Conservation (phyloP, 176 grass and related monocot species). For the Raddia distichophylla region DNA sequence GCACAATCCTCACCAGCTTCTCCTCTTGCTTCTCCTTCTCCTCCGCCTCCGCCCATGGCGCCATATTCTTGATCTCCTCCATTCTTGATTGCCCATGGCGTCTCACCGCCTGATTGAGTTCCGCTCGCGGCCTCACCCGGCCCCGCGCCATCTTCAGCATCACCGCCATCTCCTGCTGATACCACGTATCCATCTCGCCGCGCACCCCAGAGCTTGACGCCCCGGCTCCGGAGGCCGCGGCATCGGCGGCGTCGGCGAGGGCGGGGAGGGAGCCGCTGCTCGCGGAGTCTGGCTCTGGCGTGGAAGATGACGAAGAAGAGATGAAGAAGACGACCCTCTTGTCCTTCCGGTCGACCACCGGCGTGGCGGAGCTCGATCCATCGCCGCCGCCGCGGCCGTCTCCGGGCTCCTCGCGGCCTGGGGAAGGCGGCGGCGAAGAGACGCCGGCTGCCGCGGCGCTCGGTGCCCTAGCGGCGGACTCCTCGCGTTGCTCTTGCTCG, state of each 20-base stretch:
- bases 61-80: neutral
- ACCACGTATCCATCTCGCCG: neutral
- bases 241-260: neutral
- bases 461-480: neutral
- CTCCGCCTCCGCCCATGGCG: neutral
- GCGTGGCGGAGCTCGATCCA: slow-evolving; percentile 6
- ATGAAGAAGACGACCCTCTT: neutral
- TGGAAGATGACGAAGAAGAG: too few species aligned
- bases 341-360: slow-evolving; percentile 9
- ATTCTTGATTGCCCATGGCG: neutral
- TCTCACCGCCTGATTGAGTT: neutral
- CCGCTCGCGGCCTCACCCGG: neutral
- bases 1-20: neutral
- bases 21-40: neutral
- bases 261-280: too few species aligned
- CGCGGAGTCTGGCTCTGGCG: neutral
- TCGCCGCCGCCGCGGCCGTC: neutral
- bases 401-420: neutral
- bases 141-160: neutral
- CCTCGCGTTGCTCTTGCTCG: too few species aligned
- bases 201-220: neutral
- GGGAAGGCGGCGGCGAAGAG: neutral
- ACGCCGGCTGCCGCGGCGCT: neutral
- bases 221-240: neutral
- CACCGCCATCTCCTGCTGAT: neutral